Conservation (phyloP, 2,329 filamentous ascomycete species). For the Exophiala sp. region DNA sequence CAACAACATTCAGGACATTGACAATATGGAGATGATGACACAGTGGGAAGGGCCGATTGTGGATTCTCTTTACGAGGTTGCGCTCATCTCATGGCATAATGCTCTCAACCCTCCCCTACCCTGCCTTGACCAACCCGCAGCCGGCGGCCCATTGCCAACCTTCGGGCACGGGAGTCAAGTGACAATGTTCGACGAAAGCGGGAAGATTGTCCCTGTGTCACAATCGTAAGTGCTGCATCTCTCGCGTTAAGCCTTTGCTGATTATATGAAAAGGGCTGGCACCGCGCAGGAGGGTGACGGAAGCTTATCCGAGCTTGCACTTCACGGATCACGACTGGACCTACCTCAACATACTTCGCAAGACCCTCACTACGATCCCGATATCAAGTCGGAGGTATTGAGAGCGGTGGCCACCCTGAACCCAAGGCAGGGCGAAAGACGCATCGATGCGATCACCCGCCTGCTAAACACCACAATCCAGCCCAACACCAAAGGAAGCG, state of each 20-base stretch:
- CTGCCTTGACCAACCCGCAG: slow-evolving; percentile 48
- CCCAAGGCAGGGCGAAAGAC: slow-evolving; percentile 47
- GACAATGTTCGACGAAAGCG: slow-evolving; percentile 24
- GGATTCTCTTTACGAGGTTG: slow-evolving; percentile 68
- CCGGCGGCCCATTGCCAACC: slow-evolving; percentile 28
- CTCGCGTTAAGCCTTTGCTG: not conserved
- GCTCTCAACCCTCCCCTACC: slow-evolving; percentile 56
- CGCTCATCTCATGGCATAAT: slow-evolving; percentile 66
- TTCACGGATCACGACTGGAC: slow-evolving; percentile 12
- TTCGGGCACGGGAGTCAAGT: slow-evolving; percentile 18
- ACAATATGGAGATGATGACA: slow-evolving; percentile 75
- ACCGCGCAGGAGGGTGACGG: slow-evolving; percentile 13
- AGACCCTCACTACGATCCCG: slow-evolving; percentile 58
- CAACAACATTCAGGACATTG: slow-evolving; percentile 73
- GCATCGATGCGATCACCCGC: slow-evolving; percentile 54
- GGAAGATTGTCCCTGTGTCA: slow-evolving; percentile 12
- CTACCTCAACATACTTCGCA: slow-evolving; percentile 54
- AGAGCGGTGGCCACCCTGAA: slow-evolving; percentile 56
- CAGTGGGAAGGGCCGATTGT: slow-evolving; percentile 72
- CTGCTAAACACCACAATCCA: slow-evolving; percentile 61
- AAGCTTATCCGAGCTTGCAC: slow-evolving; percentile 21
- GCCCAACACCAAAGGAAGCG: slow-evolving; percentile 46
- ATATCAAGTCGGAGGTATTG: slow-evolving; percentile 55
- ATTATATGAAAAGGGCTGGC: not conserved
- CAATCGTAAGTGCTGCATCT: slow-evolving; percentile 21